phyloP scores from a whole-genome alignment of 768 basidiomycete genomes.

The Amanita thiersii region DNA sequence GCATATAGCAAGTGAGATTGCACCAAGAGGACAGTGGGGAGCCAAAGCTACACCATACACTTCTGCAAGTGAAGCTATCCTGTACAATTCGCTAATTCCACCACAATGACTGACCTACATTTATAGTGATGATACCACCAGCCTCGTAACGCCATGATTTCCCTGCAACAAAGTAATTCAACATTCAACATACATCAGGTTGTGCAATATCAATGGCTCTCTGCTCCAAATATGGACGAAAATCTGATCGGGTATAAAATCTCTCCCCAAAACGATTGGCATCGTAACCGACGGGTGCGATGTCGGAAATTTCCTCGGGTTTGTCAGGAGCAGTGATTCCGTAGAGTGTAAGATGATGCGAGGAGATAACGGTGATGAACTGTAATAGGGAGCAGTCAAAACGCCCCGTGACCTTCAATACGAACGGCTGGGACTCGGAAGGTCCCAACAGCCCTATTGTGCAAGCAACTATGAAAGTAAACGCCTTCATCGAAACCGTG shows the following conservation, averaged over 20 bases:
- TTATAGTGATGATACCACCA: no score
- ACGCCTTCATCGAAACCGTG: slow-evolving; percentile 58
- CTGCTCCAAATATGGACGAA: slow-evolving; percentile 56
- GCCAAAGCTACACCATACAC: slow-evolving; percentile 67
- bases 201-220: slow-evolving; percentile 63
- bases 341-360: not conserved
- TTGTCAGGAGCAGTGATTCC: slow-evolving; percentile 55
- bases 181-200: slow-evolving; percentile 42
- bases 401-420: slow-evolving; percentile 52
- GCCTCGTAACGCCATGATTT: no score
- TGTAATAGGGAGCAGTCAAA: not conserved
- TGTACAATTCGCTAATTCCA: slow-evolving; percentile 49
- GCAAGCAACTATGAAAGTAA: slow-evolving; percentile 65
- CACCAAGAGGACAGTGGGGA: slow-evolving; percentile 67
- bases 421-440: slow-evolving; percentile 50
- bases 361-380: not conserved
- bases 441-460: slow-evolving; percentile 59
- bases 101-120: slow-evolving; percentile 52
- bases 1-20: slow-evolving; percentile 64
- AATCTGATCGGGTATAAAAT: slow-evolving; percentile 53
- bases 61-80: slow-evolving; percentile 52
- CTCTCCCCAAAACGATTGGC: slow-evolving; percentile 61
- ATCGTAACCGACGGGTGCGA: slow-evolving; percentile 44
- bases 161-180: not conserved
- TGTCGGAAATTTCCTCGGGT: slow-evolving; percentile 52